These are phyloP conservation scores for Agaricales sp. DNA, from an alignment of 1,284 basidiomycete species.

Conservation along the genomic window DNA sequence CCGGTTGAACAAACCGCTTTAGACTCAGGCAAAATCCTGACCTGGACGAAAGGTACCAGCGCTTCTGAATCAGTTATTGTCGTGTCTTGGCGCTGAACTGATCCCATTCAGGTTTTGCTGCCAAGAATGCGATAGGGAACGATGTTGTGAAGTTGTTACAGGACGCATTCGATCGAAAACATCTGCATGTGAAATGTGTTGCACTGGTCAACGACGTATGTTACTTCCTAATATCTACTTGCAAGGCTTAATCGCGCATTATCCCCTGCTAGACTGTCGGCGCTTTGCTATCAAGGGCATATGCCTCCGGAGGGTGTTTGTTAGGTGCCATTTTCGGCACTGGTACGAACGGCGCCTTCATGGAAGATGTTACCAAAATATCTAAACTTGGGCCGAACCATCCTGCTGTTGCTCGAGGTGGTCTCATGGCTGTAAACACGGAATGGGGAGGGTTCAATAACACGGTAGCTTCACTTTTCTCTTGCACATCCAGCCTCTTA, in stretches of 20 bases:
- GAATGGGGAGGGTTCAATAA: constrained; percentile 98
- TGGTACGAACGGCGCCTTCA: constrained; percentile 95
- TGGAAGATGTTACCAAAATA: constrained; percentile 80
- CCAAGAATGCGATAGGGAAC: constrained; percentile 84
- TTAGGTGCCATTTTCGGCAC: constrained; percentile 95
- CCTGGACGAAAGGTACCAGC: constrained; percentile 90
- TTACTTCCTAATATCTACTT: constrained; percentile 10
- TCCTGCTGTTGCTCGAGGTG: constrained; percentile 47
- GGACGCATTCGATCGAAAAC: constrained; percentile 88
- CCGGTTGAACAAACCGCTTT: constrained; percentile 96
- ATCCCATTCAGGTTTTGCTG: constrained; percentile 50
- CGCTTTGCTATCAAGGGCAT: constrained; percentile 86
- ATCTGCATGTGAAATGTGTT: constrained; percentile 88
- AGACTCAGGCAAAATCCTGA: constrained; percentile 80
- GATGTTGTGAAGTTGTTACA: constrained; percentile 91
- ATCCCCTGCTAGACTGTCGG: constrained; percentile 70
- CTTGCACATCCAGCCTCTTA: constrained; percentile 5
- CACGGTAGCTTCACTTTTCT: constrained; percentile 32
- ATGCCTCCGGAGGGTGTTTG: constrained; percentile 82
- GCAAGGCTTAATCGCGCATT: no score
- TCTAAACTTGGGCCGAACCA: constrained; percentile 63
- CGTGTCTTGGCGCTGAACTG: neutral
- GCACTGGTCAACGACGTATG: constrained; percentile 94
- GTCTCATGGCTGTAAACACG: constrained; percentile 91
- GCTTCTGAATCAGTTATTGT: no score